phyloP scores from a whole-genome alignment of 805 yeast genomes.

The Kodamaea hsintzibuensis region DNA sequence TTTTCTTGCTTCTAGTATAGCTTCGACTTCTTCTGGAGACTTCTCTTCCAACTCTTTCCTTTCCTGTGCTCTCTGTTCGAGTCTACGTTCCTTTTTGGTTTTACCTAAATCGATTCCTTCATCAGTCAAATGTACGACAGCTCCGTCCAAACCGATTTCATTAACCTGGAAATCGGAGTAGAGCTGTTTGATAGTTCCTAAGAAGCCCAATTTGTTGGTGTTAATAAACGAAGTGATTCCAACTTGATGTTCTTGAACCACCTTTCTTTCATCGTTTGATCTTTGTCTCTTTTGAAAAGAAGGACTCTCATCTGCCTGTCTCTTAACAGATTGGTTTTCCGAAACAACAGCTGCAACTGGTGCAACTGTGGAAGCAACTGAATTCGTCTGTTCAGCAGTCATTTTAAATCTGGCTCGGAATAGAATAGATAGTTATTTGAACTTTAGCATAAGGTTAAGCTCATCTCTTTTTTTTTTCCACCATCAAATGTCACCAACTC shows the following conservation, averaged over 20 bases:
- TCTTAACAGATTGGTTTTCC: conserved; percentile 7
- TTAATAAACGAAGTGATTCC: conserved; percentile 79
- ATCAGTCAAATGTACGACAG: conserved; percentile 74
- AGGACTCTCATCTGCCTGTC: conserved; percentile 9
- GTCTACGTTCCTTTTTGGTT: conserved; percentile 49
- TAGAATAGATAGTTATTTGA: conserved; percentile 8
- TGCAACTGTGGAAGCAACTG: background rate
- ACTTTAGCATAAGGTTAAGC: conserved; percentile 5
- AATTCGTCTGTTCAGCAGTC: conserved; percentile 2
- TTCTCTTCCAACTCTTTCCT: conserved; percentile 33
- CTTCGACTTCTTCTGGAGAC: conserved; percentile 33
- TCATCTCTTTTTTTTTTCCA: conserved; percentile 5
- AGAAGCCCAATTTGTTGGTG: conserved; percentile 54
- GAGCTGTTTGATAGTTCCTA: conserved; percentile 81
- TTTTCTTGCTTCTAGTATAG: conserved; percentile 24
- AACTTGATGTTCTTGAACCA: conserved; percentile 74
- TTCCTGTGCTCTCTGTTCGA: conserved; percentile 43
- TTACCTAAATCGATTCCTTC: conserved; percentile 59
- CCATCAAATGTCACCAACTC: background rate
- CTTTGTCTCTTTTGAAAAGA: conserved; percentile 15
- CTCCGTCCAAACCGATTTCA: conserved; percentile 70
- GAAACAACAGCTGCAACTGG: background rate
- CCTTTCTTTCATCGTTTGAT: conserved; percentile 23
- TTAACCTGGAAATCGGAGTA: conserved; percentile 93
- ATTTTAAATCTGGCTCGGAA: conserved; percentile 5